phyloP scores from a whole-genome alignment of 2,329 filamentous ascomycete genomes.

The Pseudopyrenochaeta lycopersici region DNA sequence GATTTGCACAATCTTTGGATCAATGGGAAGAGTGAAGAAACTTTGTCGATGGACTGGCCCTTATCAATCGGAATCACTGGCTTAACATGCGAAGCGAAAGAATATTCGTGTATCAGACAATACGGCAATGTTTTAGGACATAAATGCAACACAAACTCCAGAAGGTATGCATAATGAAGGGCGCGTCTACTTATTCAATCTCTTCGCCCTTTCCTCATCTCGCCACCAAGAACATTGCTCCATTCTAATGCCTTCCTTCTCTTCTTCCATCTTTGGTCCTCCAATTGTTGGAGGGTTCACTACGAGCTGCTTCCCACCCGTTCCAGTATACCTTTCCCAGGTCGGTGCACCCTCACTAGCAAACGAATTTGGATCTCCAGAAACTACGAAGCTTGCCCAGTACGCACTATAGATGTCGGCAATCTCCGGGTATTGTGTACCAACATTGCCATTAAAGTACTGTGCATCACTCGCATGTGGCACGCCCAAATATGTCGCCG shows the following conservation, averaged over 20 bases:
- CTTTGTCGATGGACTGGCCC: no score
- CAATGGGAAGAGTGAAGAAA: no score
- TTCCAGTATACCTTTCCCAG: constrained; percentile 41
- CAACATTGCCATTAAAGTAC: constrained; percentile 42
- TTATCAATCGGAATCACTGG: no score
- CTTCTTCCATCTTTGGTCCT: constrained; percentile 36
- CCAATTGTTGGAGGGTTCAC: constrained; percentile 34
- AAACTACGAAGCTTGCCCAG: constrained; percentile 47
- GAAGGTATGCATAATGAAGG: no score
- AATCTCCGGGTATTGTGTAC: constrained; percentile 40
- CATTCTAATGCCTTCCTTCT: constrained; percentile 36
- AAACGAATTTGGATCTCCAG: constrained; percentile 45
- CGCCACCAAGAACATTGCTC: constrained; percentile 46
- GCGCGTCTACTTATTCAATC: constrained; percentile 48
- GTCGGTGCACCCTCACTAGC: constrained; percentile 24
- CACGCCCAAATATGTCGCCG: constrained; percentile 37
- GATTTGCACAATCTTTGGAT: no score
- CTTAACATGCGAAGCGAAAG: no score
- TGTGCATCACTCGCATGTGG: constrained; percentile 41
- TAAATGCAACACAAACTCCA: no score
- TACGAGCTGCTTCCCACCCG: constrained; percentile 24
- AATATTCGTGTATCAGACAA: no score
- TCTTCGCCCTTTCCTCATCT: constrained; percentile 35
- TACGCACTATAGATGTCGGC: constrained; percentile 45
- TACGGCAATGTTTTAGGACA: no score